phyloP scores from a whole-genome alignment of 2,329 filamentous ascomycete species.

The Talaromyces albobiverticillius region DNA sequence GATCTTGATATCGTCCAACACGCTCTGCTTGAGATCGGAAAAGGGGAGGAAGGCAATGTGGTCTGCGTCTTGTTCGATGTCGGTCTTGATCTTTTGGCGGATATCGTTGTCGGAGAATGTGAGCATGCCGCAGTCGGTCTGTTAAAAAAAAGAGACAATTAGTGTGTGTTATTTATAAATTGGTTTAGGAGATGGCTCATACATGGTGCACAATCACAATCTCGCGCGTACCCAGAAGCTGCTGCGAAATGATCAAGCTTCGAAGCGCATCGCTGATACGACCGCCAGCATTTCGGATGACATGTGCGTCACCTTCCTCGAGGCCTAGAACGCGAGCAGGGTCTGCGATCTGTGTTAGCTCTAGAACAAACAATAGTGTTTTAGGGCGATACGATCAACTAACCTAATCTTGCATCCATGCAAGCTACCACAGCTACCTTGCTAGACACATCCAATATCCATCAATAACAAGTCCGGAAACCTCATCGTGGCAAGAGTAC shows the following conservation, averaged over 20 bases:
- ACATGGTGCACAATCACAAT: conserved; percentile 61
- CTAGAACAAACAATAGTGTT: too few relatives aligned
- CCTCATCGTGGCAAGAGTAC: too few relatives aligned
- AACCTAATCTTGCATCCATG: conserved; percentile 67
- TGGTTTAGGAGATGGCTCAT: conserved; percentile 10
- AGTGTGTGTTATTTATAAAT: too few relatives aligned
- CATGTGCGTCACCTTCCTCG: conserved; percentile 74
- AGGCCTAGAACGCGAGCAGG: conserved; percentile 68
- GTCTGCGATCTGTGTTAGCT: conserved; percentile 36
- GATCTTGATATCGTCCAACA: conserved; percentile 63
- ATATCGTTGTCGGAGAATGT: conserved; percentile 53
- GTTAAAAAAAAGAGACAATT: too few relatives aligned
- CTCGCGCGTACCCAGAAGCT: conserved; percentile 72
- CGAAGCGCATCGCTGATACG: conserved; percentile 67
- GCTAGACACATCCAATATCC: conserved; percentile 9
- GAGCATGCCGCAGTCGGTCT: conserved; percentile 68
- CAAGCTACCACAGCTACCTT: conserved; percentile 59
- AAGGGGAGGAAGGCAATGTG: conserved; percentile 66
- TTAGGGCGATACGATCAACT: background rate
- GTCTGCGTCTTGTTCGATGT: conserved; percentile 45
- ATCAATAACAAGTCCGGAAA: too few relatives aligned
- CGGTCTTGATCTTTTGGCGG: conserved; percentile 56
- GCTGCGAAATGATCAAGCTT: conserved; percentile 73
- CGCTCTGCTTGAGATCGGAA: conserved; percentile 59
- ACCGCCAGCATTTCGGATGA: conserved; percentile 71